Evolutionary conservation across 805 yeast species (phyloP), one percentile per base, ranked within the genome.

Genomic region (Saturnispora kantuleensis): DNA sequence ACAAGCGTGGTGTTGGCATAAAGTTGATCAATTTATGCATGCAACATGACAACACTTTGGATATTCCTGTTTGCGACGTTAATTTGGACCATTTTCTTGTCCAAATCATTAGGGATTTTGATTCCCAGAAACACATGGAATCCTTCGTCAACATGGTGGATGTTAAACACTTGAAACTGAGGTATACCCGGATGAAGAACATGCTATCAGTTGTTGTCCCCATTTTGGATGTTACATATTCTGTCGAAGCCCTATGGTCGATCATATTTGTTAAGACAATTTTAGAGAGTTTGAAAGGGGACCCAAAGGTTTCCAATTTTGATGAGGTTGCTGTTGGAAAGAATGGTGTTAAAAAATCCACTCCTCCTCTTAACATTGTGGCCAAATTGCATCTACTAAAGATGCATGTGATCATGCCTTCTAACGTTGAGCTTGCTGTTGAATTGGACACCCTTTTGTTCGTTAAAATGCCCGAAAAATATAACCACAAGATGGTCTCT

Each of bases 191-290:
- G 4, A 31, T 42, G 4, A 44, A 49, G 16, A 33, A 55, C 38
- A 43, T 50, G 30, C 40, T 62, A 7, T 50, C 56, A 3, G 17
- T 47, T 4, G 44, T 48, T 4, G 7, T 63, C 3, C 66, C 67
- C 3, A 13, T 56, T 7, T 38, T 63, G 10, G 64, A 62, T 37
- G 38, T 49, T 1, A 41, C 41, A 1, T 13, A 62, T 3, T 58
- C 65, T 3, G 54, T 57, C n/a, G 66, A 63, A 41, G 54, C 53
- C 4, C 35, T 61, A 15, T 63, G 67, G 67, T 49, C 60, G 2
- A 7, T 57, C 1, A 30, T 60, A 26, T 63, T 62, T 50, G 53
- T 62, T 3, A 48, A 47, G 35, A 44, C 54, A 1, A 38, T 51
- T 5, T 36, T 51, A 10, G 31, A 21, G 13, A 41, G 48, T 10